Base-by-base conservation (phyloP, 2,329 filamentous ascomycete genomes). In the Amauroascus verrucosus region DNA sequence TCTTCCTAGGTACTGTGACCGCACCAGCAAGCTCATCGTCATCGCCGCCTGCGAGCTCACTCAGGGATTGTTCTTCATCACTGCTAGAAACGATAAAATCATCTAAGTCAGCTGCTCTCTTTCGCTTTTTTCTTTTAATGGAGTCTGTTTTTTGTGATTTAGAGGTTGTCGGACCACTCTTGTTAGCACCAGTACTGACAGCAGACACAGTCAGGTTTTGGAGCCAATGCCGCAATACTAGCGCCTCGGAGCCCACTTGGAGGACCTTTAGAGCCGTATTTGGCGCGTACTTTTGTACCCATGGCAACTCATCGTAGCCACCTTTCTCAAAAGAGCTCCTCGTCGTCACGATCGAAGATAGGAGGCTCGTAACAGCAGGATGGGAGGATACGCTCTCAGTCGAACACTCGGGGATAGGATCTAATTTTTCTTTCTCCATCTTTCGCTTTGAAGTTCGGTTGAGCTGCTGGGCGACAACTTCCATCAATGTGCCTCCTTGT, bases 211-310 rank as follows among this genome's bases (percentile, higher is more conserved):
- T 85, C 44, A 95, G 75, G 32, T 78, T 81, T 54, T 80, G 76
- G 6, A 98, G 73, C 93, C 93, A 98, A 56, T 91, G 81, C 54
- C 82, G 83, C 22, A 98, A 70, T 7, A 91, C 72, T 1, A 75
- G 63, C 1, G 82, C 81, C 65, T 96, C 88, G 43, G 74, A 78
- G 1, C 85, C 84, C 14, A 74, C 67, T 62, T 96, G 90, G 9
- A 98, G 73, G 0, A 97, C 83, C 54, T 91, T 82, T 3, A 73
- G 73, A 1, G 88, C 82, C 33, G 70, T 74, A 24, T 67, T 70
- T 0, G 93, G 93, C 0, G 86, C 81, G 69, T 97, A 95, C 63
- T 97, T 96, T 38, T 91, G 84, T 1, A 76, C 67, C 93, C 93
- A 98, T 7, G 81, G 70, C 26, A 77, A 70, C 1, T 74, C 75